Evolutionary conservation across 139 green algal species (phyloP).

Genomic region (Picochlorum sp.): DNA sequence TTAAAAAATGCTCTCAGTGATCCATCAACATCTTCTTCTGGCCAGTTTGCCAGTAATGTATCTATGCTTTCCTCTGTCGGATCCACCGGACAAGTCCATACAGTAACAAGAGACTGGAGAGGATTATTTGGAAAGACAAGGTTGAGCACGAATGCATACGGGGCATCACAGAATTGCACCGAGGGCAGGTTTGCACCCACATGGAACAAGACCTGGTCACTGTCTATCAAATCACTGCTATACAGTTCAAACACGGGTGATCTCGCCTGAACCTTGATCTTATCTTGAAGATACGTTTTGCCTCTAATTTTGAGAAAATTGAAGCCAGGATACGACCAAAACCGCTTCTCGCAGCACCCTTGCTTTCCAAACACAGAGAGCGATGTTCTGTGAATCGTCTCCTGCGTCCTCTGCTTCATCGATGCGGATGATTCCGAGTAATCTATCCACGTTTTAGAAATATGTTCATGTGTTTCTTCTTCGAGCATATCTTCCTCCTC

Average conservation of each 20-base stretch:
- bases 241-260: slow-evolving; percentile 26
- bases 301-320: slow-evolving; percentile 39
- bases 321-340: background rate
- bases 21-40: slow-evolving; percentile 14
- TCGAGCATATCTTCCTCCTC: background rate
- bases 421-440: background rate
- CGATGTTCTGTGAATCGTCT: background rate
- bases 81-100: slow-evolving; percentile 10
- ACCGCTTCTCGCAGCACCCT: background rate
- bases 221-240: slow-evolving; percentile 28
- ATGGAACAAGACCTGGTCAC: slow-evolving; percentile 34
- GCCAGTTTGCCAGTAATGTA: slow-evolving; percentile 6
- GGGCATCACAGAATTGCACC: slow-evolving; percentile 20
- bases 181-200: slow-evolving; percentile 34
- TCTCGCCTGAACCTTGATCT: slow-evolving; percentile 23
- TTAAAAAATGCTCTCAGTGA: slow-evolving; percentile 27
- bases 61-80: background rate
- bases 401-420: background rate
- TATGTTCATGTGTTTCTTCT: background rate
- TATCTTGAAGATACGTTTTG: slow-evolving; percentile 44
- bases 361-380: background rate
- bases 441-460: background rate
- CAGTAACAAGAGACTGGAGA: slow-evolving; percentile 14
- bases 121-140: slow-evolving; percentile 25
- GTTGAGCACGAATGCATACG: slow-evolving; percentile 25